Evolutionary conservation across 495 filamentous ascomycete species (phyloP).

Genomic region (Gamarada debralockiae): DNA sequence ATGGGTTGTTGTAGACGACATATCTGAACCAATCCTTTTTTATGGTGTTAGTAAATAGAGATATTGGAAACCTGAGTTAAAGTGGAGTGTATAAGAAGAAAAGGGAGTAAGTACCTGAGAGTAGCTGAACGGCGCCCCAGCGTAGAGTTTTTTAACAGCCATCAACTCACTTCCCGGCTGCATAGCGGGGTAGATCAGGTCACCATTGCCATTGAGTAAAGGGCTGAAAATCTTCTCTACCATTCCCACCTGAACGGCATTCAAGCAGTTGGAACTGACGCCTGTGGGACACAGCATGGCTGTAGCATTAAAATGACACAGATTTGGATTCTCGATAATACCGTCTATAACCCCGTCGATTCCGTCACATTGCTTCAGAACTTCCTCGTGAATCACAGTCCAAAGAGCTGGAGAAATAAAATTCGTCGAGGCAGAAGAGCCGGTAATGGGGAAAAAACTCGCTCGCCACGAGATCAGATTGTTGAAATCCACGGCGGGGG

Average conservation of each 20-base stretch:
- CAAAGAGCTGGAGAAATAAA: slow-evolving; percentile 47
- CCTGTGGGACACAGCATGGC: slow-evolving; percentile 45
- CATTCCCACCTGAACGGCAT: slow-evolving; percentile 50
- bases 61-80: no score
- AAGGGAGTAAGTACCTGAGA: slow-evolving; percentile 22
- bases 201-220: slow-evolving; percentile 36
- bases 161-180: slow-evolving; percentile 32
- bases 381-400: slow-evolving; percentile 52
- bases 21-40: slow-evolving; percentile 44
- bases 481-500: slow-evolving; percentile 45
- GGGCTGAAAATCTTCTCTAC: slow-evolving; percentile 49
- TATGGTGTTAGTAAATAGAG: not conserved
- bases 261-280: slow-evolving; percentile 46
- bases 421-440: slow-evolving; percentile 33
- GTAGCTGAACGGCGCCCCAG: slow-evolving; percentile 23
- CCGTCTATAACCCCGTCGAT: slow-evolving; percentile 61
- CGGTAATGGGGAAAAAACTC: slow-evolving; percentile 42
- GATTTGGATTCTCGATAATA: slow-evolving; percentile 58
- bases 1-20: slow-evolving; percentile 50
- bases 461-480: slow-evolving; percentile 50
- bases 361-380: slow-evolving; percentile 61
- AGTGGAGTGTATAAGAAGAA: no score
- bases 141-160: slow-evolving; percentile 23
- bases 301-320: slow-evolving; percentile 52
- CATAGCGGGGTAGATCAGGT: slow-evolving; percentile 49